Conservation (phyloP, 1,284 basidiomycete genomes). For the Rhodotorula glutinis region DNA sequence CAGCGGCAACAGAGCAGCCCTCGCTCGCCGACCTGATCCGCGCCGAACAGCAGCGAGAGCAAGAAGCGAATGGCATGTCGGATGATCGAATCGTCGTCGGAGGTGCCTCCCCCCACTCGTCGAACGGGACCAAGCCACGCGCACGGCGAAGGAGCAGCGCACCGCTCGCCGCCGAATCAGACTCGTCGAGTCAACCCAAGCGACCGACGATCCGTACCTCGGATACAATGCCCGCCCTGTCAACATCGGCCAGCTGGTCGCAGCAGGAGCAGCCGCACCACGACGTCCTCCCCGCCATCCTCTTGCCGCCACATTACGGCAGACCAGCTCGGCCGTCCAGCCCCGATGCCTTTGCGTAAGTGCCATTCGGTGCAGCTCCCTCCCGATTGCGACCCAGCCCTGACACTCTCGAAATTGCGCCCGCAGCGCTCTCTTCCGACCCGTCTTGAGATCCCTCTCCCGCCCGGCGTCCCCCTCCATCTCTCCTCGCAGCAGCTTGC, state of each 20-base stretch:
- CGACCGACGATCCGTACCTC: too few species aligned
- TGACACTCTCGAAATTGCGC: background rate
- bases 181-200: background rate
- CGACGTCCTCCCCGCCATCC: background rate
- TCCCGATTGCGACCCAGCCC: too few species aligned
- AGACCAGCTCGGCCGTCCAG: constrained; percentile 16
- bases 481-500: background rate
- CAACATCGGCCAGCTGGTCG: too few species aligned
- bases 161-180: background rate
- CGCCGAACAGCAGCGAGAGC: background rate
- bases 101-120: too few species aligned
- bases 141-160: background rate
- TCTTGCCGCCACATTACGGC: constrained; percentile 36
- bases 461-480: background rate
- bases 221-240: background rate
- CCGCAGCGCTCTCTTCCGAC: constrained; percentile 29
- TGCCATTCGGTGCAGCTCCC: background rate
- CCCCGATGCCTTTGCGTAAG: constrained; percentile 32
- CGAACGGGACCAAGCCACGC: background rate
- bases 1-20: background rate
- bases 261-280: background rate
- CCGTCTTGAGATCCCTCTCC: constrained; percentile 31
- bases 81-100: too few species aligned
- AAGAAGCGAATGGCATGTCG: too few species aligned
- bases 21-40: constrained; percentile 8